A percentile compares a stretch with the other conserved stretches of the same genome.
These are phyloP conservation scores for Lepraria neglecta DNA, from an alignment of 495 filamentous ascomycete species.

Conservation along the genomic window DNA sequence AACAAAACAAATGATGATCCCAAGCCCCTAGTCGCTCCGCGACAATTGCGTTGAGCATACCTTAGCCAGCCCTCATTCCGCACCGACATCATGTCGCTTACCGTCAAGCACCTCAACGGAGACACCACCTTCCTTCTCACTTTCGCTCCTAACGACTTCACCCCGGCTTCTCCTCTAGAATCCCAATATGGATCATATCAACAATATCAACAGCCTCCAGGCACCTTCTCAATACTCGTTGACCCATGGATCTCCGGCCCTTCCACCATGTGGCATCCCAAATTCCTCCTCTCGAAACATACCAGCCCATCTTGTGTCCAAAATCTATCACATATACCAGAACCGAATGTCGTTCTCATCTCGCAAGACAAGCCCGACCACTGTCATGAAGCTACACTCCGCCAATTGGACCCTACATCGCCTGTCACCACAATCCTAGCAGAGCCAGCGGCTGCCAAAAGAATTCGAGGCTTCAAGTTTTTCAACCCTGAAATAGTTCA, in stretches of 20 bases:
- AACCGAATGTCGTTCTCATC: constrained; percentile 60
- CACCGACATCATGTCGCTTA: constrained; percentile 52
- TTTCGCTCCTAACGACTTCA: constrained; percentile 45
- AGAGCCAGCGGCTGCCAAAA: constrained; percentile 53
- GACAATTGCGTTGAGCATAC: background rate
- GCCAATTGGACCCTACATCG: constrained; percentile 48
- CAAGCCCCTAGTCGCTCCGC: background rate
- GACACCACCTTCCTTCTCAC: constrained; percentile 65
- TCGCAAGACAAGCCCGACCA: constrained; percentile 67
- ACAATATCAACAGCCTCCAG: constrained; percentile 29
- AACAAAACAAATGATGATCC: background rate
- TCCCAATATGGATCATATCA: background rate
- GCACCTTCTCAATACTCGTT: constrained; percentile 57
- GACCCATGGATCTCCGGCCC: constrained; percentile 66
- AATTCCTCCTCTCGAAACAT: constrained; percentile 53
- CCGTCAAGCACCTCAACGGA: constrained; percentile 59
- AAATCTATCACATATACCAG: constrained; percentile 53
- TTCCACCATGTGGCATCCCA: constrained; percentile 54
- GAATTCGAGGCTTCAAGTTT: constrained; percentile 58
- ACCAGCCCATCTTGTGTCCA: constrained; percentile 49
- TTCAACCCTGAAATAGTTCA: constrained; percentile 51
- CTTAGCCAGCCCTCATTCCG: background rate
- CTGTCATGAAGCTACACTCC: constrained; percentile 61
- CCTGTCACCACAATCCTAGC: constrained; percentile 56
- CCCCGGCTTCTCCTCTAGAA: constrained; percentile 27